Percentiles rank a stretch among this genome's conserved stretches.
phyloP scores from a whole-genome alignment of 345 rosid genomes.

The Stellera chamaejasme region DNA sequence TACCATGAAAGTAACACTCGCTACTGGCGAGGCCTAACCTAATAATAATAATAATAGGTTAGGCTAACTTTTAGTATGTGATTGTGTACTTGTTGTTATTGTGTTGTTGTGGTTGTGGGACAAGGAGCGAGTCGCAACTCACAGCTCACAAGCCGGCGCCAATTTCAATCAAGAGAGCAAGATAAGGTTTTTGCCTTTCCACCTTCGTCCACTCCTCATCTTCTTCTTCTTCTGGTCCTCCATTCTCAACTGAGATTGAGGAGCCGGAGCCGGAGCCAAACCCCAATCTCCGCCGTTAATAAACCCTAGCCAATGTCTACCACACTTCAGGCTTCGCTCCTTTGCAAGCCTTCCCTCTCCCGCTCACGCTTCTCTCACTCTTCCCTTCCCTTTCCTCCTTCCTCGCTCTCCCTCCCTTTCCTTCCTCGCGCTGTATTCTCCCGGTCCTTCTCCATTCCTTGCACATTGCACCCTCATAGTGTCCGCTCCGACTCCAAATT shows the following conservation, averaged over 20 bases:
- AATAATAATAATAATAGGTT: too few species aligned
- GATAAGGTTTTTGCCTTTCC: conserved; percentile 29
- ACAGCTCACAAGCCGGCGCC: conserved; percentile 23
- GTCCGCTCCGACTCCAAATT: conserved; percentile 37
- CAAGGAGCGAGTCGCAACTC: neutral
- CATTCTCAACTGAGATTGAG: neutral
- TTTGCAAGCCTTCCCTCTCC: conserved; percentile 36
- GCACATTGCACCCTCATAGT: conserved; percentile 51
- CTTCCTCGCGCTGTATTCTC: conserved; percentile 10
- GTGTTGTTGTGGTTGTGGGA: neutral
- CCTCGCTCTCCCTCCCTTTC: conserved; percentile 16
- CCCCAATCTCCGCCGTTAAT: neutral
- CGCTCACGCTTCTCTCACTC: conserved; percentile 11
- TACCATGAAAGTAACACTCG: neutral
- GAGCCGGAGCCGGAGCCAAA: neutral
- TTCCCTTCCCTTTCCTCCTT: conserved; percentile 8
- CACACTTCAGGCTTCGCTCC: conserved; percentile 65
- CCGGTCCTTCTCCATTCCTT: conserved; percentile 19
- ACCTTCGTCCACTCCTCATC: conserved; percentile 4
- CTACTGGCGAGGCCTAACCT: neutral
- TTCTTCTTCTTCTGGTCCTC: neutral
- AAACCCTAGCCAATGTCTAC: conserved; percentile 58
- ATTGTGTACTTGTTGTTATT: neutral
- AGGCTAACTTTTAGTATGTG: neutral
- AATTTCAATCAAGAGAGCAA: conserved; percentile 22